Evolutionary conservation across 23 red algal genomes (phyloP).

Genomic region (Chondrus crispus): DNA sequence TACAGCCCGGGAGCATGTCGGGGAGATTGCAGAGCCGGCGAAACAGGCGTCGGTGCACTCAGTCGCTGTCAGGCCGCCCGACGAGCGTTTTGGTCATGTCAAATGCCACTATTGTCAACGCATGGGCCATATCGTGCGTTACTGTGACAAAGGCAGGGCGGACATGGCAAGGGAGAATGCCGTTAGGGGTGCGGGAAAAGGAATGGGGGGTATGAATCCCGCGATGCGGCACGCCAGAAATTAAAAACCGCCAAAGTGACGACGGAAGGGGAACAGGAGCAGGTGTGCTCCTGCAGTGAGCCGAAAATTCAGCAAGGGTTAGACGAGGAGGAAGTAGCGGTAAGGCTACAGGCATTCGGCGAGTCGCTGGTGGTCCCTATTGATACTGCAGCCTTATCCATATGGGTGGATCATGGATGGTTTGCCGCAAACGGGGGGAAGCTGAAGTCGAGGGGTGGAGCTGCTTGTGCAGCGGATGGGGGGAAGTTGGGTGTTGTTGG

Average conservation of each 20-base stretch:
- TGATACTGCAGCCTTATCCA: conserved; percentile 9
- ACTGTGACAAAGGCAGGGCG: not conserved
- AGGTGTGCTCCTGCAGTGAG: not conserved
- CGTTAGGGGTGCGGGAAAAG: not conserved
- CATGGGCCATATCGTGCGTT: not conserved
- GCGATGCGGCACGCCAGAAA: not conserved
- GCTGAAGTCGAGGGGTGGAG: not conserved
- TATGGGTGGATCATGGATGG: not conserved
- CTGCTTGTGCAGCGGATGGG: not conserved
- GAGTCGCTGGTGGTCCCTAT: not conserved
- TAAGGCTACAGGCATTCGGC: not conserved
- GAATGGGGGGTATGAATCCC: not conserved
- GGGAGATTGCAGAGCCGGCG: not conserved
- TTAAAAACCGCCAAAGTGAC: not conserved
- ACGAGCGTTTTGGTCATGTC: not conserved
- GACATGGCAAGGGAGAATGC: not conserved
- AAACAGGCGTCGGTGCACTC: not conserved
- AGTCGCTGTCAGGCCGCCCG: not conserved
- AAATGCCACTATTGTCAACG: not conserved
- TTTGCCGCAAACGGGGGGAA: not conserved
- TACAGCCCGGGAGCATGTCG: not conserved
- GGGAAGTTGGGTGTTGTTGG: not conserved
- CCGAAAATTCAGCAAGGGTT: not conserved
- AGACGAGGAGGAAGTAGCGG: not conserved
- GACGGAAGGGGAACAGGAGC: not conserved